Base-by-base conservation (phyloP, 2,329 filamentous ascomycete genomes). In the Pseudocercospora fijiensis region DNA sequence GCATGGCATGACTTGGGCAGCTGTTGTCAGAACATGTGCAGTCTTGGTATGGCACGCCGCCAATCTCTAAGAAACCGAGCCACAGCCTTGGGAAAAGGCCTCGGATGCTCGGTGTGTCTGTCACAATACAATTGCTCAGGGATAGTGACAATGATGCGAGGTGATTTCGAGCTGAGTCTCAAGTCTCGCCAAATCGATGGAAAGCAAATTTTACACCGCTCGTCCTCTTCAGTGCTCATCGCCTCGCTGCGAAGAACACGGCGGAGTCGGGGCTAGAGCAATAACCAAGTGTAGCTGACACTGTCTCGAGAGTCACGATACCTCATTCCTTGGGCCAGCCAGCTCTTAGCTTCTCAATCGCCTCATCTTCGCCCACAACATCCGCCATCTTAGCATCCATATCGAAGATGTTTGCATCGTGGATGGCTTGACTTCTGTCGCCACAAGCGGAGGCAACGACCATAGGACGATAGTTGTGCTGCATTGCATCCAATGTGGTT, bases 371-470 rank as follows among this genome's bases (percentile, higher is more conserved):
- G 27, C 47, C 43, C 16, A 72, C 70, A 18, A 71, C 70, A 64
- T 72, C 70, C 33, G 65, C 70, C 56, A 70, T 64, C 58, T 72
- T 72, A 9, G 69, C 69, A 64, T 71, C 65, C 67, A 72, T 67
- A 63, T 71, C 70, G 64, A 70, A 69, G n/a, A 72, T 24, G 59
- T 72, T 71, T 26, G 67, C 67, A 55, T 70, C 64, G 43, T 72
- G 70, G 33, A 72, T 70, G 13, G 55, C 65, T 30, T 55, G 20
- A 57, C 63, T 70, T 9, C 70, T 58, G 60, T 72, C 70, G 22
- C 70, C 67, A 59, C 70, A 72, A 28, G 67, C 70, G 18, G 33
- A 61, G 2, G 64, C 69, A 9, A 72, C 70, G 16, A 72, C 64
- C 67, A 66, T 72, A 8, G 70, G 67, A 16, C 70, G 28, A 37